phyloP scores from a whole-genome alignment of 1,284 basidiomycete genomes.

The Pterula multifida region DNA sequence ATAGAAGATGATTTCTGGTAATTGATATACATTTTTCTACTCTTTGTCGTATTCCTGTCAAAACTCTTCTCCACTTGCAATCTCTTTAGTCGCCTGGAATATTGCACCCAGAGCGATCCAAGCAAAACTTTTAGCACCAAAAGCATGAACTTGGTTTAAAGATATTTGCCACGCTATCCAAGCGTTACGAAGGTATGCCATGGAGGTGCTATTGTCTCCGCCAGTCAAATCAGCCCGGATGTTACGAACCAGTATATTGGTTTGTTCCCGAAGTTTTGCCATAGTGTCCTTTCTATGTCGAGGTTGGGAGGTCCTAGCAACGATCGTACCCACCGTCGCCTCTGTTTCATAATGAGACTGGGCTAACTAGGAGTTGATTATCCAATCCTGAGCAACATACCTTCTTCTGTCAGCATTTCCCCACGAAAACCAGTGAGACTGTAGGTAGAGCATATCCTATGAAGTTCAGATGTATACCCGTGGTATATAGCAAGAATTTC shows the following conservation, averaged over 20 bases:
- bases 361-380: neutral
- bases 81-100: constrained; percentile 28
- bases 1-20: constrained; percentile 89
- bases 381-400: neutral
- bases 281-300: constrained; percentile 39
- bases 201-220: constrained; percentile 25
- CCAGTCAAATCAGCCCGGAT: constrained; percentile 35
- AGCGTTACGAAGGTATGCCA: constrained; percentile 28
- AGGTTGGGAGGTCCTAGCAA: constrained; percentile 45
- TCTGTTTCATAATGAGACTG: constrained; percentile 20
- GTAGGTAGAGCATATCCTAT: constrained; percentile 33
- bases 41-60: neutral
- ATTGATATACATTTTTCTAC: neutral
- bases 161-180: constrained; percentile 44
- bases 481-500: neutral
- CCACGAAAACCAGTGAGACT: constrained; percentile 30
- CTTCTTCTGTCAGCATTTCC: constrained; percentile 23
- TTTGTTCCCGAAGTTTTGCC: constrained; percentile 40
- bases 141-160: constrained; percentile 21
- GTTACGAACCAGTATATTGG: constrained; percentile 33
- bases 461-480: constrained; percentile 23
- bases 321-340: constrained; percentile 48
- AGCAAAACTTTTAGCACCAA: constrained; percentile 48
- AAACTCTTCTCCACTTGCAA: constrained; percentile 13
- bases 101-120: constrained; percentile 46